These are phyloP conservation scores for Boletus fagicola DNA, from an alignment of 768 basidiomycete genomes.

Conservation along the genomic window DNA sequence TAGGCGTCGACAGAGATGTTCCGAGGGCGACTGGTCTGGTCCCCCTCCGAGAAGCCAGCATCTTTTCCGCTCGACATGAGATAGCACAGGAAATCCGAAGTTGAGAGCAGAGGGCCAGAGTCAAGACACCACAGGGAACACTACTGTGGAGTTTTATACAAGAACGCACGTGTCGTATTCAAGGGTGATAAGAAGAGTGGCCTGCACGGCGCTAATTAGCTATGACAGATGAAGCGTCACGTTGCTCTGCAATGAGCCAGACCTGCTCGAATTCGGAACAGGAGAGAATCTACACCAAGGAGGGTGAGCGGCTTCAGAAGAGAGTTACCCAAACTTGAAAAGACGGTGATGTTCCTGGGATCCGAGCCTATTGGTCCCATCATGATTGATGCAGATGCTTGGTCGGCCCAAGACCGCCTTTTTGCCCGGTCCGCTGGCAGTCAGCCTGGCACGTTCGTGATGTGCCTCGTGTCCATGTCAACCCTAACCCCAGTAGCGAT, in stretches of 20 bases:
- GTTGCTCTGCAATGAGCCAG: not conserved
- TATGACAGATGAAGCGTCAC: not conserved
- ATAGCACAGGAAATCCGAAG: not conserved
- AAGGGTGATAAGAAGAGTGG: not conserved
- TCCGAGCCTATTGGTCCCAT: not conserved
- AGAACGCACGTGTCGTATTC: slow-evolving; percentile 22
- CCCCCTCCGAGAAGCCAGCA: slow-evolving; percentile 4
- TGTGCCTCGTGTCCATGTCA: not conserved
- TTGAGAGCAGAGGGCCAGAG: not conserved
- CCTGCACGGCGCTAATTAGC: slow-evolving; percentile 1
- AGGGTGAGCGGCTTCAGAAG: not conserved
- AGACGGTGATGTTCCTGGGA: not conserved
- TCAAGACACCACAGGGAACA: not conserved
- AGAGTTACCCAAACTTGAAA: slow-evolving; percentile 11
- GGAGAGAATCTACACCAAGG: not conserved
- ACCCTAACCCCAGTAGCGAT: slow-evolving; percentile 4
- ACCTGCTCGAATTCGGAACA: not conserved
- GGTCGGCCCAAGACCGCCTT: not conserved
- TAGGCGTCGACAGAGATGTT: slow-evolving; percentile 26
- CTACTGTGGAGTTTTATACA: slow-evolving; percentile 22
- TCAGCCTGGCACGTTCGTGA: slow-evolving; percentile 13
- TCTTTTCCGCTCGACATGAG: slow-evolving; percentile 27
- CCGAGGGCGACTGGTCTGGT: slow-evolving; percentile 7
- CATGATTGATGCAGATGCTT: not conserved
- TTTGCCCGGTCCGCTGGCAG: not conserved